Evolutionary conservation across 768 basidiomycete genomes (phyloP).

Genomic region (Trichaptum fuscoviolaceum): DNA sequence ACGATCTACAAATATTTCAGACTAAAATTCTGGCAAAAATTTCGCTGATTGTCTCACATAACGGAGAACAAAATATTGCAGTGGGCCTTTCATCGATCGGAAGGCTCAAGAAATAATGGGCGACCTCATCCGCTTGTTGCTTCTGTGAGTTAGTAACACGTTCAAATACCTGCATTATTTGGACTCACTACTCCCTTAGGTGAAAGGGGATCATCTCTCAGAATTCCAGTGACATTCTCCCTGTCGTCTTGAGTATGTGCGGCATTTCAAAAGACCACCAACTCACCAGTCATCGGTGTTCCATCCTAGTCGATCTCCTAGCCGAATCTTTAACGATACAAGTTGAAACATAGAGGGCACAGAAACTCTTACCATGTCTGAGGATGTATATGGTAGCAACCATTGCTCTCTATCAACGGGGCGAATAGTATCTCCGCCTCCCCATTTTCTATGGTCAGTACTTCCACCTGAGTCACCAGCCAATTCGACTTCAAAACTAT

Average conservation of each 20-base stretch:
- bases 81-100: conserved; percentile 66
- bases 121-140: conserved; percentile 72
- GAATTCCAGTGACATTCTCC: conserved; percentile 59
- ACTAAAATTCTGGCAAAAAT: background rate
- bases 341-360: conserved; percentile 28
- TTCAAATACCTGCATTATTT: background rate
- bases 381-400: conserved; percentile 63
- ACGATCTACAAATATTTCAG: conserved; percentile 48
- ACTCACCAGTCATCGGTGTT: too few species aligned
- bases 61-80: conserved; percentile 79
- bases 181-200: conserved; percentile 57
- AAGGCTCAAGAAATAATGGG: conserved; percentile 54
- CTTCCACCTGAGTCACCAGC: too few species aligned
- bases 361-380: conserved; percentile 63
- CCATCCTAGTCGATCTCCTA: too few species aligned
- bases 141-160: conserved; percentile 21
- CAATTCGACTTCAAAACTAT: too few species aligned
- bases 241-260: conserved; percentile 26
- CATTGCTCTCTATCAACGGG: too few species aligned
- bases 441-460: too few species aligned
- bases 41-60: conserved; percentile 50
- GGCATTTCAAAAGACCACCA: too few species aligned
- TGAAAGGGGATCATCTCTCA: conserved; percentile 72
- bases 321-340: conserved; percentile 36
- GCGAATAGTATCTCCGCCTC: too few species aligned